Conservation (phyloP, 805 yeast genomes). For the Ogataea sp. region DNA sequence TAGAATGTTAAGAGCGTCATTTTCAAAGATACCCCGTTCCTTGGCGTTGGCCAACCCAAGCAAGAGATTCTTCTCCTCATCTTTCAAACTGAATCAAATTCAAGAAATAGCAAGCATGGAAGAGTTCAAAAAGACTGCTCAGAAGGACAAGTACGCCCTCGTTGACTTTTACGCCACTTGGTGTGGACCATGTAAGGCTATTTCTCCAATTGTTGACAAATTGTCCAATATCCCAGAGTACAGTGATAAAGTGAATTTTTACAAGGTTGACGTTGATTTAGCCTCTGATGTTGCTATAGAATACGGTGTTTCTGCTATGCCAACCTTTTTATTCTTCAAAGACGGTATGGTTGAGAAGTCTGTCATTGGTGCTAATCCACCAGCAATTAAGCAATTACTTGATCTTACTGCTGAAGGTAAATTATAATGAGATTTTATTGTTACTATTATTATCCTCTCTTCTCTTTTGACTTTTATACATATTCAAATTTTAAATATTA, state of each 20-base stretch:
- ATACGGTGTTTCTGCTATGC: conserved; percentile 66
- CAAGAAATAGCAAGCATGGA: conserved; percentile 24
- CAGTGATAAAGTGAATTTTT: conserved; percentile 39
- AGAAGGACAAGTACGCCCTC: conserved; percentile 34
- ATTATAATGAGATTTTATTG: neutral
- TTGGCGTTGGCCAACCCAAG: neutral
- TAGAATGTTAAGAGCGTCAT: no score
- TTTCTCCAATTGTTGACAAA: conserved; percentile 46
- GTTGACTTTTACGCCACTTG: conserved; percentile 66
- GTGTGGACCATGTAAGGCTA: conserved; percentile 78
- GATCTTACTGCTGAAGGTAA: conserved; percentile 15
- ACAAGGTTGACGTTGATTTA: conserved; percentile 65
- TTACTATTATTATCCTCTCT: no score
- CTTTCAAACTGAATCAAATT: conserved; percentile 14
- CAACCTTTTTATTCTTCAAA: conserved; percentile 59
- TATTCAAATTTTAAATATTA: no score
- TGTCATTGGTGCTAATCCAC: conserved; percentile 58
- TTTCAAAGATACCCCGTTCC: no score
- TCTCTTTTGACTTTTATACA: no score
- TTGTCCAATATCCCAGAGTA: conserved; percentile 34
- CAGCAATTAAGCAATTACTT: conserved; percentile 23
- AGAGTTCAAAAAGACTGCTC: conserved; percentile 28
- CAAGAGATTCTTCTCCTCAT: conserved; percentile 3
- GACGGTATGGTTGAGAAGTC: conserved; percentile 49
- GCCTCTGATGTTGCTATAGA: conserved; percentile 51